A percentile compares a stretch with the other conserved stretches of the same genome.
These are phyloP conservation scores for Brettanomyces custersianus DNA, from an alignment of 805 yeast species.

Conservation along the genomic window DNA sequence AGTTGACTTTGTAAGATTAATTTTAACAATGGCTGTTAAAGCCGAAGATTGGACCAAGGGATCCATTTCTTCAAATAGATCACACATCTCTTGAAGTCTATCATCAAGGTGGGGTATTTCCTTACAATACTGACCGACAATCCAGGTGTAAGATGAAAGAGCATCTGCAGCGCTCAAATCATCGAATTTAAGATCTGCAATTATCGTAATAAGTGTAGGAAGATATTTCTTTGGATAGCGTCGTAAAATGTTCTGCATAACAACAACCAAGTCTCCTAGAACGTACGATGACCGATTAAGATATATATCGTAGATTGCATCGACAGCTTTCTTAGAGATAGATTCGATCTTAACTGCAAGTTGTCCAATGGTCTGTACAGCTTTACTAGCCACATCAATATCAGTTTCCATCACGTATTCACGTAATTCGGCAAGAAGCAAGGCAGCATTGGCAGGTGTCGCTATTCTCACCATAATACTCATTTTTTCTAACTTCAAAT, in stretches of 20 bases:
- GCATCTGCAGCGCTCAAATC: conserved; percentile 41
- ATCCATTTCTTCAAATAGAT: conserved; percentile 50
- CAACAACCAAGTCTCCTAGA: conserved; percentile 51
- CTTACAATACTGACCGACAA: conserved; percentile 61
- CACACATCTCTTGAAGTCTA: conserved; percentile 37
- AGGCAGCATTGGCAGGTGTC: conserved; percentile 45
- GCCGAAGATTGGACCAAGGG: conserved; percentile 50
- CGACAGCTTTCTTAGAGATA: conserved; percentile 49
- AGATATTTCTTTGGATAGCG: conserved; percentile 49
- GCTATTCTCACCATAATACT: conserved; percentile 68
- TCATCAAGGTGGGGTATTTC: conserved; percentile 46
- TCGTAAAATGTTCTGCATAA: conserved; percentile 57
- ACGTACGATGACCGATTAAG: conserved; percentile 57
- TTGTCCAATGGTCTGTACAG: conserved; percentile 62
- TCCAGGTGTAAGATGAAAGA: conserved; percentile 55
- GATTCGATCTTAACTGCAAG: conserved; percentile 56
- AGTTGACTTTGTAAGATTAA: conserved; percentile 29
- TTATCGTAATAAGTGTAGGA: conserved; percentile 46
- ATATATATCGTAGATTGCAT: conserved; percentile 47
- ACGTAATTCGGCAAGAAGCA: conserved; percentile 60
- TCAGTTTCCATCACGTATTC: conserved; percentile 86
- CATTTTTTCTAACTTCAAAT: conserved; percentile 66
- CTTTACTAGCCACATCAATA: conserved; percentile 58
- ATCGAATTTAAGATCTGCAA: conserved; percentile 36
- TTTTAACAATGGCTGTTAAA: conserved; percentile 54